Evolutionary conservation across 768 basidiomycete species (phyloP).

Genomic region (Leccinum uliginosum): DNA sequence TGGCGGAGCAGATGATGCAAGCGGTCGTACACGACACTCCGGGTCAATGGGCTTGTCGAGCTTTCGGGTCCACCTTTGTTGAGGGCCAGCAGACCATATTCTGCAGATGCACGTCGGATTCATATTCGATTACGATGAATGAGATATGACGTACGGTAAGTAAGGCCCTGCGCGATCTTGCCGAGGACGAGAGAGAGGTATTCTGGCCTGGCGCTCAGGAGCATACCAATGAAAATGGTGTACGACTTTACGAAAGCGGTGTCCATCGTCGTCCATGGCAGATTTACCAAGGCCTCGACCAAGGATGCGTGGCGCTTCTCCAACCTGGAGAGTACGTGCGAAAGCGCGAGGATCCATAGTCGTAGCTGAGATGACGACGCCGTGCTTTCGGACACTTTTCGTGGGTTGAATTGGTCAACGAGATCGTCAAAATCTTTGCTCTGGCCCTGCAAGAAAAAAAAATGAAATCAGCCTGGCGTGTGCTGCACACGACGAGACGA

Average conservation of each 20-base stretch:
- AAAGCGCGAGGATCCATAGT: slow-evolving; percentile 80
- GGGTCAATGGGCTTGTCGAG: slow-evolving; percentile 69
- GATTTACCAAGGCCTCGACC: slow-evolving; percentile 78
- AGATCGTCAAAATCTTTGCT: slow-evolving; percentile 82
- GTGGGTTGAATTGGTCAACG: slow-evolving; percentile 75
- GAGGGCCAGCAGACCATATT: slow-evolving; percentile 67
- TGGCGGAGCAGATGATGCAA: slow-evolving; percentile 83
- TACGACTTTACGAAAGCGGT: slow-evolving; percentile 81
- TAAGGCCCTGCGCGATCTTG: slow-evolving; percentile 81
- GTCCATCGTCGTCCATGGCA: slow-evolving; percentile 95
- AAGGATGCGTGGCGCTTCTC: slow-evolving; percentile 76
- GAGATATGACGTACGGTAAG: slow-evolving; percentile 64
- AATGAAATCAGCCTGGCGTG: slow-evolving; percentile 9
- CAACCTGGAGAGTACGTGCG: slow-evolving; percentile 88
- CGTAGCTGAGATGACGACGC: slow-evolving; percentile 54
- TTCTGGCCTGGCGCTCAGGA: slow-evolving; percentile 88
- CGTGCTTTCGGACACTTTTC: slow-evolving; percentile 32
- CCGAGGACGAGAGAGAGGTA: slow-evolving; percentile 81
- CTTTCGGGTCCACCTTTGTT: slow-evolving; percentile 55
- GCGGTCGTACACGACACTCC: slow-evolving; percentile 80
- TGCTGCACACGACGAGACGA: slow-evolving; percentile 26
- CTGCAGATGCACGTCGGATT: slow-evolving; percentile 33
- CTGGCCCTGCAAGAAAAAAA: slow-evolving; percentile 51
- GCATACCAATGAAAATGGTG: slow-evolving; percentile 84
- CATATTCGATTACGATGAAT: neutral